Evolutionary conservation across 2,329 filamentous ascomycete species (phyloP), one percentile per base, ranked within the genome.

Genomic region (Zarea fungicola): DNA sequence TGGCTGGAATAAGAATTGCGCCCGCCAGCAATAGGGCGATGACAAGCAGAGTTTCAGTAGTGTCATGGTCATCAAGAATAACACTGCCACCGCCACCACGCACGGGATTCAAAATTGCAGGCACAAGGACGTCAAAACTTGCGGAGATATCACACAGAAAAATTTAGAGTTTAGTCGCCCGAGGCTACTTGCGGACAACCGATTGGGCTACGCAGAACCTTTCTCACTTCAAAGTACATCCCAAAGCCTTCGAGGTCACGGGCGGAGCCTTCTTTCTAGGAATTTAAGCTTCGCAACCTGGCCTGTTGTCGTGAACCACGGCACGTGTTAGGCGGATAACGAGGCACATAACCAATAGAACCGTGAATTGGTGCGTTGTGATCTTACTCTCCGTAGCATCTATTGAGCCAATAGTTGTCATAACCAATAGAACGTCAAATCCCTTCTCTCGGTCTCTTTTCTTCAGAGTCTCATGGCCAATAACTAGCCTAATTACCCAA

Each of bases 151-250:
- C 44, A 41, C 34, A 19, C 25, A 3, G 23, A 32, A 9, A 19
- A n/a, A n/a, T 11, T 40, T 48, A 41, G 29, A 22, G 44, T 48
- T 48, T 41, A 32, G 26, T 29, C 7, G 26, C 19, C n/a, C 19
- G 28, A 19, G 29, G 28, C 9, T 18, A 39, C 44, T 29, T 40
- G 44, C 32, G 36, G 31, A 26, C 36, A 22, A 14, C 11, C 28
- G 41, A 40, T 34, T 26, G 34, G 26, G 44, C 35, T 41, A 31
- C n/a, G 34, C 7, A 37, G 23, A 25, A 29, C 32, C 29, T 34
- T 36, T 45, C 25, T 22, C 42, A 36, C 13, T 35, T 25, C 4
- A 22, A 31, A 35, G 34, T n/a, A 46, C 43, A 22, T n/a, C 32
- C 7, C 32, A 37, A 34, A 16, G 16, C 21, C n/a, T 22, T 19